These are phyloP conservation scores for Phylloboletellus chloephorus DNA, from an alignment of 1,284 basidiomycete species.

Conservation along the genomic window DNA sequence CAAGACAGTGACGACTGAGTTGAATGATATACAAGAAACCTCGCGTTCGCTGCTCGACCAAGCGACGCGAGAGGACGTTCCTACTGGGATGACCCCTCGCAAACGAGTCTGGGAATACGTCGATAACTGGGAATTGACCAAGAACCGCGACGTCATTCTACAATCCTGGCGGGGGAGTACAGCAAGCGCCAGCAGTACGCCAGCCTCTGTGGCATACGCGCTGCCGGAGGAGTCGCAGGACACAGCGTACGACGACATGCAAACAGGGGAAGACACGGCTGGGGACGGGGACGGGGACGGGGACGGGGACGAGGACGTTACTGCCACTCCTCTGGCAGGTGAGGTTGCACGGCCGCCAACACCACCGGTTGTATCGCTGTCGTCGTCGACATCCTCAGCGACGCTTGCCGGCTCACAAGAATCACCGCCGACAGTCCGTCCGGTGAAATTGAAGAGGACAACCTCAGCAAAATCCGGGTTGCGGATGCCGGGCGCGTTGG, in stretches of 20 bases:
- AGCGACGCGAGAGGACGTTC: conserved; percentile 55
- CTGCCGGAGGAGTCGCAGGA: conserved; percentile 29
- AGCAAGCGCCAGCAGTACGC: conserved; percentile 15
- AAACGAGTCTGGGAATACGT: conserved; percentile 65
- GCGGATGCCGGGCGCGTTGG: conserved; percentile 25
- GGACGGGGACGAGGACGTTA: conserved; percentile 17
- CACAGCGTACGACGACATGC: conserved; percentile 11
- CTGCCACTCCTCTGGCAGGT: conserved; percentile 12
- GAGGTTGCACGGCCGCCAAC: conserved; percentile 16
- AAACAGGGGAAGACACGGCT: conserved; percentile 13
- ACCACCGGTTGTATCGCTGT: conserved; percentile 29
- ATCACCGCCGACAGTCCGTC: conserved; percentile 9
- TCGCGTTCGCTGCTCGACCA: conserved; percentile 50
- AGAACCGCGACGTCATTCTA: conserved; percentile 53
- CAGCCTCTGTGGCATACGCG: conserved; percentile 26
- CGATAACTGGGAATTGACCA: conserved; percentile 65
- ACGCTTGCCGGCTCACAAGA: conserved; percentile 20
- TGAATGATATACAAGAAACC: conserved; percentile 46
- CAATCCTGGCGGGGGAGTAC: conserved; percentile 42
- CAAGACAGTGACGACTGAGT: conserved; percentile 35
- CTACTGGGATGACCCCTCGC: conserved; percentile 66
- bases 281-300: conserved; percentile 12
- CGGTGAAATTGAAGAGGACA: conserved; percentile 27
- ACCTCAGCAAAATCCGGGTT: conserved; percentile 19
- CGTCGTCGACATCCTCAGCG: conserved; percentile 37